These are phyloP conservation scores for Glarea lozoyensis DNA, from an alignment of 495 filamentous ascomycete species.

Conservation along the genomic window DNA sequence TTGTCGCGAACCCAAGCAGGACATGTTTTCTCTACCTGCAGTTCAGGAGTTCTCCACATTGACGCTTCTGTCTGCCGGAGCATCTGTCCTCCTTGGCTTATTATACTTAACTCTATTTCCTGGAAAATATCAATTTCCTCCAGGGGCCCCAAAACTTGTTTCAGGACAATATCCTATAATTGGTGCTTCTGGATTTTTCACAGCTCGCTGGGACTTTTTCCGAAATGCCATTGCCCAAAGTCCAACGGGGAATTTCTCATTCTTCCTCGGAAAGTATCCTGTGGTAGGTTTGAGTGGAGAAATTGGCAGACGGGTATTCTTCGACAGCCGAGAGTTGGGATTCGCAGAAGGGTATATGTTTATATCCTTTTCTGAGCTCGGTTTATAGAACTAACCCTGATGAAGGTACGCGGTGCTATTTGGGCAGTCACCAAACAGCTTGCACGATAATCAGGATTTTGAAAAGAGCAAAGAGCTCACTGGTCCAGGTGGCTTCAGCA, in stretches of 20 bases:
- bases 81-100: neutral
- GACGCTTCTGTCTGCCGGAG: neutral
- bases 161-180: constrained; percentile 2
- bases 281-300: constrained; percentile 32
- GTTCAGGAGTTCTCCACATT: neutral
- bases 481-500: constrained; percentile 3
- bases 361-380: neutral
- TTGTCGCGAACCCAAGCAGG: too few relatives aligned
- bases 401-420: constrained; percentile 23
- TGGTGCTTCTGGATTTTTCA: constrained; percentile 5
- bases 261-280: constrained; percentile 36
- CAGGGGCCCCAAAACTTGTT: constrained; percentile 2
- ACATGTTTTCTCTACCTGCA: too few relatives aligned
- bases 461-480: constrained; percentile 8
- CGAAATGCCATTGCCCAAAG: neutral
- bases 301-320: constrained; percentile 31
- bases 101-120: neutral
- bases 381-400: neutral
- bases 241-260: constrained; percentile 35
- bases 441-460: neutral
- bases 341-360: constrained; percentile 28
- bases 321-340: constrained; percentile 32
- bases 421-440: constrained; percentile 14
- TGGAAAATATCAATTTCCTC: neutral
- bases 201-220: constrained; percentile 6